Conservation (phyloP, 2,329 filamentous ascomycete genomes). For the Juglanconis sp. region DNA sequence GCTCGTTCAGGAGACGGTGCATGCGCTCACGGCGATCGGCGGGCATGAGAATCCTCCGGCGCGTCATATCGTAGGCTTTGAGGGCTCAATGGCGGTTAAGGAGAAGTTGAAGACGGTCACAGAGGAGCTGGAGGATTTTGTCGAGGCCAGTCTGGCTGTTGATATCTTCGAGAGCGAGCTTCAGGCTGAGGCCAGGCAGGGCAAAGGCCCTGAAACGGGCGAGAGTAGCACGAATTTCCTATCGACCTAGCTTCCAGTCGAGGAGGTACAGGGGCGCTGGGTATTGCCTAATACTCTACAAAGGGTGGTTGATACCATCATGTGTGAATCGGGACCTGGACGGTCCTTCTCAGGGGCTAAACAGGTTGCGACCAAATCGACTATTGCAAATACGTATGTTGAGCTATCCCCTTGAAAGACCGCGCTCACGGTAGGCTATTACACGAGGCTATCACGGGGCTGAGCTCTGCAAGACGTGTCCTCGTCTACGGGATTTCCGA, state of each 20-base stretch:
- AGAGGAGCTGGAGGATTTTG: constrained; percentile 94
- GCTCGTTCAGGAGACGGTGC: constrained; percentile 83
- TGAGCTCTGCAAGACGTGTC: no score
- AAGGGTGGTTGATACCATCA: not conserved
- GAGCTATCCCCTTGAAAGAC: not conserved
- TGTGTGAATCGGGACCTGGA: not conserved
- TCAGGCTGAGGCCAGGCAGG: constrained; percentile 47
- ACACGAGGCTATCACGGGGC: no score
- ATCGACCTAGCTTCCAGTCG: not conserved
- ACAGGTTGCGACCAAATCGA: not conserved
- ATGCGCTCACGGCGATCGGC: constrained; percentile 86
- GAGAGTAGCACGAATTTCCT: constrained; percentile 10
- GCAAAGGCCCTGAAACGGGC: constrained; percentile 25
- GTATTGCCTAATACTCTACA: no score
- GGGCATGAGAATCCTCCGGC: constrained; percentile 95
- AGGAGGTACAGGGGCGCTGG: not conserved
- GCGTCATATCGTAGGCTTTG: constrained; percentile 87
- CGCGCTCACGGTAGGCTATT: no score
- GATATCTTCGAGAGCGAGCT: constrained; percentile 66
- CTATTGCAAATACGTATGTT: not conserved
- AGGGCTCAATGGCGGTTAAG: constrained; percentile 83
- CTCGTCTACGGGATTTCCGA: no score
- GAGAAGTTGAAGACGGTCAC: constrained; percentile 96
- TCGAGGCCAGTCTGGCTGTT: constrained; percentile 81
- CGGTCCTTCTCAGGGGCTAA: no score